Evolutionary conservation across 2,329 filamentous ascomycete genomes (phyloP).

Genomic region (Diaporthe australafricana): DNA sequence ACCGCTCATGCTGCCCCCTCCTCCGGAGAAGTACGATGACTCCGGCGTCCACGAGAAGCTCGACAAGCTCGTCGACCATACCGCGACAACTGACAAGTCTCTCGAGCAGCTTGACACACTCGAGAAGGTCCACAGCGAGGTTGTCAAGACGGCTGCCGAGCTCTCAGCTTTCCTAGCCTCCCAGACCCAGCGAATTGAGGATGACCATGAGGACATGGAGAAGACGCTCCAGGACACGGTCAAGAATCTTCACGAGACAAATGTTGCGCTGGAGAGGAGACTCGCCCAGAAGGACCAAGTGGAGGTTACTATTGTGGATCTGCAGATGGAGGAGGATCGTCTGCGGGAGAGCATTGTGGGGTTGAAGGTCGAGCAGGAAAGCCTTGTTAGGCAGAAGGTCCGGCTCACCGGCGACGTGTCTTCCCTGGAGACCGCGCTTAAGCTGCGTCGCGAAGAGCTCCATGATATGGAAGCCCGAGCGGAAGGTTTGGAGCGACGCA

Average conservation of each 20-base stretch:
- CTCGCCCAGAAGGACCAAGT: slow-evolving; percentile 73
- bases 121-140: slow-evolving; percentile 89
- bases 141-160: slow-evolving; percentile 85
- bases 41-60: slow-evolving; percentile 44
- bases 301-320: slow-evolving; percentile 62
- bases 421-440: slow-evolving; percentile 88
- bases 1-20: slow-evolving; percentile 68
- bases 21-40: slow-evolving; percentile 67
- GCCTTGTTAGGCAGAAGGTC: slow-evolving; percentile 81
- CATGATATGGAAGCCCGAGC: slow-evolving; percentile 90
- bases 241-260: slow-evolving; percentile 83
- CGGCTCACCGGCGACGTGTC: slow-evolving; percentile 87
- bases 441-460: slow-evolving; percentile 90
- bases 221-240: slow-evolving; percentile 85
- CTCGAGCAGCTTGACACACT: slow-evolving; percentile 83
- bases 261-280: slow-evolving; percentile 82
- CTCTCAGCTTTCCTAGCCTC: slow-evolving; percentile 84
- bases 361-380: slow-evolving; percentile 78
- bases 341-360: slow-evolving; percentile 66
- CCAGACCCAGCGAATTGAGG: slow-evolving; percentile 79
- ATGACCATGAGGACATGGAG: slow-evolving; percentile 83
- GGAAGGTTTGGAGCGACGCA: slow-evolving; percentile 88
- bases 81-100: slow-evolving; percentile 74
- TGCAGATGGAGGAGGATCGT: slow-evolving; percentile 62
- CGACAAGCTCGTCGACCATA: slow-evolving; percentile 70